Evolutionary conservation across 2,329 filamentous ascomycete genomes (phyloP), one percentile per base, ranked within the genome.

Genomic region (Nigrospora sphaerica): DNA sequence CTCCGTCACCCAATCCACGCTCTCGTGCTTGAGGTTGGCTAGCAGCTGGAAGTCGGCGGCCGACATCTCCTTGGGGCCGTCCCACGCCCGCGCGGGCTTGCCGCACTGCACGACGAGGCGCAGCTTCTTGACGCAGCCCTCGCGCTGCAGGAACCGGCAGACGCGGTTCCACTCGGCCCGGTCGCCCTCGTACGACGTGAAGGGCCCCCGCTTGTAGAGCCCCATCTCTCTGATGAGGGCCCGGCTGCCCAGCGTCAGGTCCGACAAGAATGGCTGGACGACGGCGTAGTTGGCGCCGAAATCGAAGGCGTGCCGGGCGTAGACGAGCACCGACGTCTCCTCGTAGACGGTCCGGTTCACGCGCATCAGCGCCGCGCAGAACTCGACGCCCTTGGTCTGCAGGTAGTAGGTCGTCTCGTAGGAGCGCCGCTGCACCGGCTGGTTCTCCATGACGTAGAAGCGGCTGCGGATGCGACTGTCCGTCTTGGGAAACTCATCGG

Each of bases 221-320:
- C 70, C 68, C 12, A 85, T 62, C 33, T 70, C 67, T 31, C 67
- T 65, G 48, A 84, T 62, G 40, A 74, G 64, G 11, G 61, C 58
- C 32, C 75, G 68, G 2, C 74, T 72, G 16, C 60, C 54, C 1
- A 71, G 67, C 3, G 74, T 77, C 32, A 81, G 68, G 57, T 83
- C 78, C 32, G 67, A 64, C 35, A 85, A 65, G 57, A 84, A 84
- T 0, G 80, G 78, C 1, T 74, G 69, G 6, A 80, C 70, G 14
- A 80, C 77, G 60, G 84, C 80, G 52, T 84, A 68, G 60, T 79
- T 70, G 41, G 70, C 69, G 50, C 74, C 75, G 58, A 85, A 85
- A 54, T 77, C 73, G 59, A 84, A 83, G 1, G 66, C 66, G 57
- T 81, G 77, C 46, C 60, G 65, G 9, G 66, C 68, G 60, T 84